phyloP scores from a whole-genome alignment of 1,139 yeast species.

The Suhomyces yuchorum region DNA sequence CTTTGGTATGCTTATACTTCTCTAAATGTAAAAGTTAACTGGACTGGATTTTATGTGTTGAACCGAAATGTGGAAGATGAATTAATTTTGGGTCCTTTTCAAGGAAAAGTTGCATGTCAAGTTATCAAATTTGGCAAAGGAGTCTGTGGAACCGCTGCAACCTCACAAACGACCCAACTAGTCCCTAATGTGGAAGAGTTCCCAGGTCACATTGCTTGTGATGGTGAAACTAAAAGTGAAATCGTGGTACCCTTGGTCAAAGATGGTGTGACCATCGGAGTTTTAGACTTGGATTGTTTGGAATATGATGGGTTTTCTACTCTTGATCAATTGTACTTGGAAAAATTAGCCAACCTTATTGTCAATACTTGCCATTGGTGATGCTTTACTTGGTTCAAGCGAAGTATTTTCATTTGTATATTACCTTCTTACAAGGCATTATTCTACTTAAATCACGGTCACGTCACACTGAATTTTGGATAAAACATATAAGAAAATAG shows the following conservation, averaged over 20 bases:
- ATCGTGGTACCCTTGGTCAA: constrained; percentile 79
- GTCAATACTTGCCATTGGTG: constrained; percentile 50
- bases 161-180: constrained; percentile 57
- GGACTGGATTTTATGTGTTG: constrained; percentile 88
- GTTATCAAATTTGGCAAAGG: constrained; percentile 75
- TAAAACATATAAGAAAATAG: constrained; percentile 9
- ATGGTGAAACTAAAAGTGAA: constrained; percentile 91
- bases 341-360: constrained; percentile 55
- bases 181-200: constrained; percentile 75
- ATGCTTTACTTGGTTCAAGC: not conserved
- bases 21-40: constrained; percentile 61
- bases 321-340: constrained; percentile 60
- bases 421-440: not conserved
- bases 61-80: constrained; percentile 39
- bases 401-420: not conserved
- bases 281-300: constrained; percentile 83
- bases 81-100: constrained; percentile 87
- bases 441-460: constrained; percentile 7
- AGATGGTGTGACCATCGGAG: constrained; percentile 60
- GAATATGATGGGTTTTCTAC: constrained; percentile 65
- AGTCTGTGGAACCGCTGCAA: constrained; percentile 89
- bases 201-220: constrained; percentile 97
- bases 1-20: constrained; percentile 86
- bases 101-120: constrained; percentile 97
- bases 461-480: constrained; percentile 9